A percentile compares a stretch with the other conserved stretches of the same genome.
These are phyloP conservation scores for Balakata baccata DNA, from an alignment of 345 rosid species.

Conservation along the genomic window DNA sequence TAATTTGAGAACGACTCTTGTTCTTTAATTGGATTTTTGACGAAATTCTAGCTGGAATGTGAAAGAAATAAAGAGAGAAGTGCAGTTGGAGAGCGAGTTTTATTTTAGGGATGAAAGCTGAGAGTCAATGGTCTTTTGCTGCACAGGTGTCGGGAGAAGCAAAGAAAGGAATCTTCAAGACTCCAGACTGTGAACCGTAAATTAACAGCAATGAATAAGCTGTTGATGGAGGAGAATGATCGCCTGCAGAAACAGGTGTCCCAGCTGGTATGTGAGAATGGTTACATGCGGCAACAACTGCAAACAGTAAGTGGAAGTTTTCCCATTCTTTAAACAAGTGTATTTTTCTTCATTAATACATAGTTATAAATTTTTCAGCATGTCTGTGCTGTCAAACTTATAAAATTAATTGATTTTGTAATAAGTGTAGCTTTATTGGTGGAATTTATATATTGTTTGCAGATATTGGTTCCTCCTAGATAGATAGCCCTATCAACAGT, in stretches of 20 bases:
- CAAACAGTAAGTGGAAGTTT: slow-evolving; percentile 50
- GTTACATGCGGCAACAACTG: slow-evolving; percentile 81
- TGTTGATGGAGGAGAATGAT: slow-evolving; percentile 98
- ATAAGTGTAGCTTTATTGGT: not conserved
- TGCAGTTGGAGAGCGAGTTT: not conserved
- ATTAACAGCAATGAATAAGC: slow-evolving; percentile 92
- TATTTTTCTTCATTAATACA: slow-evolving; percentile 2
- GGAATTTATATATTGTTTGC: not conserved
- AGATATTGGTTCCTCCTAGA: not conserved
- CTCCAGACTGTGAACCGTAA: slow-evolving; percentile 95
- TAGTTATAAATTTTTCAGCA: not conserved
- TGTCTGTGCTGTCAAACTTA: not conserved
- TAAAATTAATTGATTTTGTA: not conserved
- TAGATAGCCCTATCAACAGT: not conserved
- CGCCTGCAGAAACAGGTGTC: slow-evolving; percentile 98
- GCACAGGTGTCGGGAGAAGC: slow-evolving; percentile 97
- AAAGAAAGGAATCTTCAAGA: slow-evolving; percentile 89
- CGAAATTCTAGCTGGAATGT: not conserved
- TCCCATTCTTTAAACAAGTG: slow-evolving; percentile 6
- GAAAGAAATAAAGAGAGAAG: not conserved
- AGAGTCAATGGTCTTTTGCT: slow-evolving; percentile 24
- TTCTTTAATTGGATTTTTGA: not conserved
- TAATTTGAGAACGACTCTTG: not conserved
- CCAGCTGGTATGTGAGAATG: slow-evolving; percentile 90
- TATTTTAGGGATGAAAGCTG: slow-evolving; percentile 1